A percentile compares a stretch with the other conserved stretches of the same genome.
phyloP scores from a whole-genome alignment of 306 rosid species.

The Rubus parviflorus region DNA sequence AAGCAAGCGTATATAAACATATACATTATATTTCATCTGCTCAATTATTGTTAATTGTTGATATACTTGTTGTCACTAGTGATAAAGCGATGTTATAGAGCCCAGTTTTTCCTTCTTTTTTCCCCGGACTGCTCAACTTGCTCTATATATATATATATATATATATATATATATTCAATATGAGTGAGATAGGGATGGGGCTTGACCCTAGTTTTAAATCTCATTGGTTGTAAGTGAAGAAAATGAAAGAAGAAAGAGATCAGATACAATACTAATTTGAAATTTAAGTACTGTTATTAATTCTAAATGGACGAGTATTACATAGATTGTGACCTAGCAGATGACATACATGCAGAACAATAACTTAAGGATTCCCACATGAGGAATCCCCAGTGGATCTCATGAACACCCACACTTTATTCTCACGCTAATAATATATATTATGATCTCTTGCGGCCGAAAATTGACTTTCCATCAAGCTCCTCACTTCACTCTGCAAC shows the following conservation, averaged over 20 bases:
- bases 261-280: background rate
- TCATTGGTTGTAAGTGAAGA: background rate
- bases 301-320: background rate
- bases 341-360: background rate
- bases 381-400: slow-evolving; percentile 2
- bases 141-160: too few species aligned
- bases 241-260: background rate
- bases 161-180: background rate
- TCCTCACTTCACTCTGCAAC: slow-evolving; percentile 16
- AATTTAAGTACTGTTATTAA: background rate
- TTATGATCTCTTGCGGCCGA: background rate
- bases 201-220: background rate
- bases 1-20: background rate
- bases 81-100: background rate
- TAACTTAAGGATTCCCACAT: background rate
- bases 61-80: background rate
- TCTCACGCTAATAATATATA: background rate
- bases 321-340: background rate
- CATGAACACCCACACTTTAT: slow-evolving; percentile 8
- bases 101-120: background rate
- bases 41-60: background rate
- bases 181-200: background rate
- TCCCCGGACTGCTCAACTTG: background rate
- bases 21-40: background rate
- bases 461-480: background rate